phyloP scores from a whole-genome alignment of 768 basidiomycete species.

The Collybia sordida region DNA sequence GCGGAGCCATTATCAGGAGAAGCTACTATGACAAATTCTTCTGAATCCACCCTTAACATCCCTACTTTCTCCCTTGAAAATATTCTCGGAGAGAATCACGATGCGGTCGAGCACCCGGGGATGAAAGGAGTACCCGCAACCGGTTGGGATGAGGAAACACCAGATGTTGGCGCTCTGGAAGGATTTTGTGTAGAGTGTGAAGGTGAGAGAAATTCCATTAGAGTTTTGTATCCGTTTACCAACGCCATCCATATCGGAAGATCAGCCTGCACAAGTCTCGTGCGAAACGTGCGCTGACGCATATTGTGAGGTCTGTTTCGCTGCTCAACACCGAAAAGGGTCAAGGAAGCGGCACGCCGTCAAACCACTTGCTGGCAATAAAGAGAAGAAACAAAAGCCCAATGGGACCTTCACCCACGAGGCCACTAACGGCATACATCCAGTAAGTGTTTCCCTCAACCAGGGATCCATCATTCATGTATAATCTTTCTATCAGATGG shows the following conservation, averaged over 20 bases:
- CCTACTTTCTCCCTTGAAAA: conserved; percentile 61
- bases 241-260: conserved; percentile 33
- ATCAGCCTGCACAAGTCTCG: conserved; percentile 77
- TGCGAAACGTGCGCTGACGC: conserved; percentile 73
- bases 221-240: conserved; percentile 1
- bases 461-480: conserved; percentile 39
- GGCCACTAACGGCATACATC: conserved; percentile 26
- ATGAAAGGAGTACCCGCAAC: conserved; percentile 33
- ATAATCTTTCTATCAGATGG: conserved; percentile 39
- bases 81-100: conserved; percentile 66
- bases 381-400: conserved; percentile 27
- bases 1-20: neutral
- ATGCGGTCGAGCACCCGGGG: conserved; percentile 59
- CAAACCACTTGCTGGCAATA: conserved; percentile 39
- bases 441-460: neutral
- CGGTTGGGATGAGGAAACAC: conserved; percentile 71
- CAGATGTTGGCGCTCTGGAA: conserved; percentile 45
- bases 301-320: conserved; percentile 86
- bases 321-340: conserved; percentile 83
- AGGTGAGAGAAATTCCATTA: conserved; percentile 44
- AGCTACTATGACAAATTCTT: conserved; percentile 1
- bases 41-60: conserved; percentile 6
- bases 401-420: conserved; percentile 1
- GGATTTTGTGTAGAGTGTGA: conserved; percentile 86
- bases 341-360: conserved; percentile 63